Evolutionary conservation across 306 rosid genomes (phyloP).

Genomic region (Vigna nakashimae): DNA sequence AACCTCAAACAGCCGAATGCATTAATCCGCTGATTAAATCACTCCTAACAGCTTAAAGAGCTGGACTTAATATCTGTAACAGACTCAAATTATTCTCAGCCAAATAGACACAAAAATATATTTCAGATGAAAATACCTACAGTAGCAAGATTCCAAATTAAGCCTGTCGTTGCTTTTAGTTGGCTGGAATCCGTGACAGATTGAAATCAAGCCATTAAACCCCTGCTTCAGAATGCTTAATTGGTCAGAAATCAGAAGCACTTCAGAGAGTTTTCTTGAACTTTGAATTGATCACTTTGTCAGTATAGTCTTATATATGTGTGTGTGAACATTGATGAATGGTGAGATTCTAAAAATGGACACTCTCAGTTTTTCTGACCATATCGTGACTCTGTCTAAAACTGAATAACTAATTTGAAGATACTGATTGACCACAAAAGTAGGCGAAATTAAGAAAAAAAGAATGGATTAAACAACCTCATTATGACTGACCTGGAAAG

Average conservation of each 20-base stretch:
- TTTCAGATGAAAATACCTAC: neutral
- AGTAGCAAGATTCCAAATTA: neutral
- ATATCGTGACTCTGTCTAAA: neutral
- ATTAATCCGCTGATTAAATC: neutral
- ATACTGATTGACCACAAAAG: neutral
- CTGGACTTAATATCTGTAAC: neutral
- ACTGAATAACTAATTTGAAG: neutral
- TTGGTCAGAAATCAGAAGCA: neutral
- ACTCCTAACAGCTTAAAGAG: neutral
- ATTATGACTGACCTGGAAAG: neutral
- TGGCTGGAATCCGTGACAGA: neutral
- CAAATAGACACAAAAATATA: neutral
- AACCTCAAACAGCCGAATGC: slow-evolving; percentile 8
- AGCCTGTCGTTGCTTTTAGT: neutral
- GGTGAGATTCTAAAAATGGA: no score
- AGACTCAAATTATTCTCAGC: neutral
- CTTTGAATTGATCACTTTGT: neutral
- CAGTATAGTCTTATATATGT: neutral
- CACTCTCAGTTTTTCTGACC: no score
- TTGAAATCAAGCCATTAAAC: neutral
- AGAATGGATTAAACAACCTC: neutral
- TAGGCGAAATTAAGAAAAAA: neutral
- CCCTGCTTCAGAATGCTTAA: neutral
- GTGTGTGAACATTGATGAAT: neutral
- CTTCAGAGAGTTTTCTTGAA: neutral